A percentile compares a stretch with the other conserved stretches of the same genome.
Evolutionary conservation across 495 filamentous ascomycete genomes (phyloP).

Genomic region (Aspergillus nanangensis): DNA sequence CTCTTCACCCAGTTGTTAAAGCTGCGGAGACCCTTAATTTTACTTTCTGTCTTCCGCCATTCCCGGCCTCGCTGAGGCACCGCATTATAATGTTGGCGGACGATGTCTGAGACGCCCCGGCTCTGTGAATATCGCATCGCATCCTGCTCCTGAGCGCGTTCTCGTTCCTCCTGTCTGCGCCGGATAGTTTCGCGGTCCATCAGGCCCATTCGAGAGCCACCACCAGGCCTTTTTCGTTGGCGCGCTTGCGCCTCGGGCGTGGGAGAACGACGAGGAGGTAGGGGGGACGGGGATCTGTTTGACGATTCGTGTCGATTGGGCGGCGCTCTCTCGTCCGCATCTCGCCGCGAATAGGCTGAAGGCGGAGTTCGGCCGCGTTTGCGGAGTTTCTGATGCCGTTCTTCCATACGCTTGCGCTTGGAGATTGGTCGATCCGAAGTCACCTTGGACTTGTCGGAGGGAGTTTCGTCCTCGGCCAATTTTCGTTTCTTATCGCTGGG

Average conservation of each 20-base stretch:
- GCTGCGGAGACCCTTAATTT: slow-evolving; percentile 87
- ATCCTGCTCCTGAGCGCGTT: slow-evolving; percentile 53
- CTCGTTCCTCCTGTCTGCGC: slow-evolving; percentile 60
- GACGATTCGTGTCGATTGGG: slow-evolving; percentile 18
- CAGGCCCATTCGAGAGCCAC: slow-evolving; percentile 68
- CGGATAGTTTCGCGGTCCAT: slow-evolving; percentile 65
- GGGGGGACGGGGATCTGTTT: slow-evolving; percentile 34
- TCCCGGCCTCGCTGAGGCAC: slow-evolving; percentile 82
- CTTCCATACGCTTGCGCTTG: slow-evolving; percentile 42
- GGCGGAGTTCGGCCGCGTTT: slow-evolving; percentile 35
- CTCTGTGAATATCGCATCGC: slow-evolving; percentile 42
- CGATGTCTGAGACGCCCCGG: slow-evolving; percentile 73
- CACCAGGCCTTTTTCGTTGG: slow-evolving; percentile 83
- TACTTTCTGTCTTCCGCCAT: slow-evolving; percentile 88
- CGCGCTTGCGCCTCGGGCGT: slow-evolving; percentile 46
- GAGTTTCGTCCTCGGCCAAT: slow-evolving; percentile 19
- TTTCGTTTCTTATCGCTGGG: slow-evolving; percentile 22
- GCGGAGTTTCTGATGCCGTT: slow-evolving; percentile 37
- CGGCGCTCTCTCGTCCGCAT: slow-evolving; percentile 29
- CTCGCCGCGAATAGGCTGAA: slow-evolving; percentile 40
- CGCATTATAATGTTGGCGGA: slow-evolving; percentile 92
- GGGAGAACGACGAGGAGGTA: slow-evolving; percentile 31
- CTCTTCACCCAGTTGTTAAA: slow-evolving; percentile 99
- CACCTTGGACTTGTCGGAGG: slow-evolving; percentile 12
- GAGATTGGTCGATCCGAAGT: slow-evolving; percentile 17